Evolutionary conservation across 2,329 filamentous ascomycete genomes (phyloP), one percentile per base, ranked within the genome.

Genomic region (Colletotrichum falcatum): DNA sequence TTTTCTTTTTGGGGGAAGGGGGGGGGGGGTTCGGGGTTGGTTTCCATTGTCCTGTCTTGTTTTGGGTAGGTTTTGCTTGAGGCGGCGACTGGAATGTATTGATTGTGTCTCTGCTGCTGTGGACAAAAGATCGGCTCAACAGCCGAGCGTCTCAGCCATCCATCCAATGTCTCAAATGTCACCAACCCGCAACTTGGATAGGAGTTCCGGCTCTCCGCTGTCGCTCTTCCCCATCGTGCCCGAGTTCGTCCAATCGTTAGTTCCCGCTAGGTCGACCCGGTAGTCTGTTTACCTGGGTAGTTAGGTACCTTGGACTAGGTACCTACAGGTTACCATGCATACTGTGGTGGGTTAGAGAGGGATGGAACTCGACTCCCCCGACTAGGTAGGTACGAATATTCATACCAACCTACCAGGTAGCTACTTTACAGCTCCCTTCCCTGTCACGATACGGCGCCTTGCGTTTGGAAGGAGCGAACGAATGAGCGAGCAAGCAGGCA

Each of bases 181-280:
- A 33, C 23, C 20, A 23, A 16, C 20, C 23, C 44, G 3, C 58
- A 61, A 33, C 14, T 12, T 20, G 12, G 35, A 60, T 30, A 6
- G 42, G 16, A 56, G 20, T 23, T 18, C n/a, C 39, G 20, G 37
- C 39, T n/a, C 3, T 20, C 18, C 39, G 56, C 30, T 18, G 16
- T 42, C 28, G 26, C 55, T 33, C 30, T 14, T 11, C 26, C 39
- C 39, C 44, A 33, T 46, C 16, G 18, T 44, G 44, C 62, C 65
- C n/a, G 55, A 48, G 46, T 55, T 14, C 33, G 35, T 39, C 56
- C 66, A 70, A 70, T 61, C 62, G 61, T 56, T 56, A 56, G 33
- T 55, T 28, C 42, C 62, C 62, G 62, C 55, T 48, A 61, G 62
- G 56, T 61, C 62, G 56, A 49, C 42, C 62, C 62, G n/a, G n/a